Conservation (phyloP, 192 early-diverging fungal species). For the Dissophora ornata region DNA sequence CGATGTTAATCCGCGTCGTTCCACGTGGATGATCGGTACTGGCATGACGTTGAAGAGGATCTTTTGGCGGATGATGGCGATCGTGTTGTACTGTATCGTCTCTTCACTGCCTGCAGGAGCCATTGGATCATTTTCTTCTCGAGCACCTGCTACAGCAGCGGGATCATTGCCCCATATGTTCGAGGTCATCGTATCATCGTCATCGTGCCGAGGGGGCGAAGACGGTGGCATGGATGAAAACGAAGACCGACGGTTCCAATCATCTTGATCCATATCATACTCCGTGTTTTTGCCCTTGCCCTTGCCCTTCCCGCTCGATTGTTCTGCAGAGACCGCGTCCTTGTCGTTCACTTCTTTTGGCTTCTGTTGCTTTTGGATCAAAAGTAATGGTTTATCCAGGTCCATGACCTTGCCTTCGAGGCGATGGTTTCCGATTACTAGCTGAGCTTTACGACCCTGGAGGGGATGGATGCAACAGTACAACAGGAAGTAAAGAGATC, state of each 20-base stretch:
- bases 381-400: constrained; percentile 32
- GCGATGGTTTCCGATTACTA: constrained; percentile 47
- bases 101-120: constrained; percentile 16
- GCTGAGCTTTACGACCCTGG: constrained; percentile 40
- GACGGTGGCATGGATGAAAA: neutral
- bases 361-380: constrained; percentile 43
- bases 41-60: constrained; percentile 51
- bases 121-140: constrained; percentile 5
- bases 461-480: neutral
- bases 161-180: neutral
- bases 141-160: neutral
- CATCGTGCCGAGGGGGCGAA: constrained; percentile 12
- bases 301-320: constrained; percentile 3
- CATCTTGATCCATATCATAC: neutral
- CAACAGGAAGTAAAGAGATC: neutral
- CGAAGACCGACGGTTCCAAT: neutral
- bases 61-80: constrained; percentile 49
- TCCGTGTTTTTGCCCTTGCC: neutral
- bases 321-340: neutral
- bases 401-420: constrained; percentile 40
- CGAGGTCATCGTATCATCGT: constrained; percentile 44
- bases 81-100: constrained; percentile 27
- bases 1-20: constrained; percentile 42
- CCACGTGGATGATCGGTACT: constrained; percentile 43
- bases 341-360: neutral